These are phyloP conservation scores for Aspergillus calidoustus DNA, from an alignment of 2,329 filamentous ascomycete genomes.

Conservation along the genomic window DNA sequence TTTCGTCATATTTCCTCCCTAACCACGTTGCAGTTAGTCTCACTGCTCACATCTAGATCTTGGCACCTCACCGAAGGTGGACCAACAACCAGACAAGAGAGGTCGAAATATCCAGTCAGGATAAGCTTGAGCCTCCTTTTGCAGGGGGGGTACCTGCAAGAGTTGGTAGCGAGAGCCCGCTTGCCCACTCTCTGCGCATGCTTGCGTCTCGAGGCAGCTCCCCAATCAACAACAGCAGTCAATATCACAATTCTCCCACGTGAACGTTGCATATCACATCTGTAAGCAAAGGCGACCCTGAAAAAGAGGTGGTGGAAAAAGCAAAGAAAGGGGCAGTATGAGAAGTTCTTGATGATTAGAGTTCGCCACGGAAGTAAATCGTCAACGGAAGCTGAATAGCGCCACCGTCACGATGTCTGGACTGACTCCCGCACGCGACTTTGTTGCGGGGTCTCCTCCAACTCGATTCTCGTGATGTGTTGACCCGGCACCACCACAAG, in stretches of 20 bases:
- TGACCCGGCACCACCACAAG: conserved; percentile 86
- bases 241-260: conserved; percentile 10
- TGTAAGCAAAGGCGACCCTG: neutral
- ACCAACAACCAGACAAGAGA: neutral
- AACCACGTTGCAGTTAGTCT: conserved; percentile 28
- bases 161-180: conserved; percentile 4
- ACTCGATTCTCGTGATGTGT: conserved; percentile 84
- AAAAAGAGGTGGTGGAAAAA: neutral
- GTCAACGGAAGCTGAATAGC: conserved; percentile 8
- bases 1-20: conserved; percentile 22
- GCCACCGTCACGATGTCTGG: conserved; percentile 23
- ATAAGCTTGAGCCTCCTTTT: conserved; percentile 16
- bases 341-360: conserved; percentile 6
- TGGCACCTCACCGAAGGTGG: conserved; percentile 17
- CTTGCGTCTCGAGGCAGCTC: neutral
- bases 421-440: conserved; percentile 26
- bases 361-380: conserved; percentile 12
- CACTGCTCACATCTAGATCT: conserved; percentile 18
- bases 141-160: conserved; percentile 11
- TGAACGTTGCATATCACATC: conserved; percentile 17
- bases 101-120: conserved; percentile 9
- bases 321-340: conserved; percentile 3
- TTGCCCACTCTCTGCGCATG: conserved; percentile 7
- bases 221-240: conserved; percentile 1
- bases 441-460: conserved; percentile 64